Percentiles rank a stretch among this genome's conserved stretches.
phyloP scores from a whole-genome alignment of 805 yeast species.

The Ogataea allantospora region DNA sequence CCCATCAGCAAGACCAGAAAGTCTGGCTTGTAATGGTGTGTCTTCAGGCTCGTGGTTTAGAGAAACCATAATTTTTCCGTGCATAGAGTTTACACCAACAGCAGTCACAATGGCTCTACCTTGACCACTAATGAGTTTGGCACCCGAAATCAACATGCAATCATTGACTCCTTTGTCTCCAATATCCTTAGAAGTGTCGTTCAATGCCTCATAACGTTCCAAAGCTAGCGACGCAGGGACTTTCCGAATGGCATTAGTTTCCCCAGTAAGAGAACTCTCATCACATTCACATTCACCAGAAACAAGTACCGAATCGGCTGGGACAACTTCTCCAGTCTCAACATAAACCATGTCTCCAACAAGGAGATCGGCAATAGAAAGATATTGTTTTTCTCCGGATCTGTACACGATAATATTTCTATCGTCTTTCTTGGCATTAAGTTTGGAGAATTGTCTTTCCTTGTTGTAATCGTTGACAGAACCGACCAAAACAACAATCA shows the following conservation, averaged over 20 bases:
- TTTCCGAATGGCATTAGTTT: slow-evolving; percentile 79
- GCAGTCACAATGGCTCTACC: slow-evolving; percentile 87
- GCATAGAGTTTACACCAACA: slow-evolving; percentile 84
- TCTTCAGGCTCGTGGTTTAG: slow-evolving; percentile 71
- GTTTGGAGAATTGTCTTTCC: slow-evolving; percentile 85
- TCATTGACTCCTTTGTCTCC: slow-evolving; percentile 53
- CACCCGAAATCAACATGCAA: slow-evolving; percentile 87
- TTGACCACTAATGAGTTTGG: slow-evolving; percentile 81
- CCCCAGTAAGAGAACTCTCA: slow-evolving; percentile 93
- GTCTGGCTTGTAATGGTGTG: slow-evolving; percentile 86
- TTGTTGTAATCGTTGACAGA: slow-evolving; percentile 97
- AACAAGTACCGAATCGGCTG: slow-evolving; percentile 80
- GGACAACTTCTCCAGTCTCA: slow-evolving; percentile 92
- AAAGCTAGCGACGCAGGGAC: slow-evolving; percentile 48
- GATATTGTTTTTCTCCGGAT: slow-evolving; percentile 61
- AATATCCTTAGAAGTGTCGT: slow-evolving; percentile 31
- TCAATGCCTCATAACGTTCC: slow-evolving; percentile 26
- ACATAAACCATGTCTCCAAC: slow-evolving; percentile 84
- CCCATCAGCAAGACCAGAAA: slow-evolving; percentile 82
- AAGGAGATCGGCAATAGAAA: slow-evolving; percentile 70
- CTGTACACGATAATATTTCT: slow-evolving; percentile 76
- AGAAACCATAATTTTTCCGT: slow-evolving; percentile 88
- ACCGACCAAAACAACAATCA: slow-evolving; percentile 89
- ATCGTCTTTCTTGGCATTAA: slow-evolving; percentile 86
- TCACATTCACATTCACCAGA: slow-evolving; percentile 82